Evolutionary conservation across 768 basidiomycete species (phyloP).

Genomic region (Lentinula boryana): DNA sequence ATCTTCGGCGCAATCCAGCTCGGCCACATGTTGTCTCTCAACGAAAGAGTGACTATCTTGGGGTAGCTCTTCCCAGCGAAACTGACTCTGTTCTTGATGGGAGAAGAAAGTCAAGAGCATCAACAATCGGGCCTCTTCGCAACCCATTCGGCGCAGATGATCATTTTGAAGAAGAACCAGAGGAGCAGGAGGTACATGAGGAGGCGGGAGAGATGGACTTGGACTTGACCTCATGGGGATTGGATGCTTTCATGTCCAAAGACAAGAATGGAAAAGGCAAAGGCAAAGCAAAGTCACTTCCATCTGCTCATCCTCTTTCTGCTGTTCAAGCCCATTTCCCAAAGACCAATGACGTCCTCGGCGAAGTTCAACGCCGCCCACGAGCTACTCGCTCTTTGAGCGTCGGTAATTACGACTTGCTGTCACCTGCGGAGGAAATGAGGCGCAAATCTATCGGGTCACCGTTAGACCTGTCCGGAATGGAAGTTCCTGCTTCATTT

Average conservation of each 20-base stretch:
- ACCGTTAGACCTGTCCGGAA: slow-evolving; percentile 46
- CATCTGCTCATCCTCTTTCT: slow-evolving; percentile 30
- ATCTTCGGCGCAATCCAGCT: slow-evolving; percentile 49
- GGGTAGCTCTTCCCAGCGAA: slow-evolving; percentile 62
- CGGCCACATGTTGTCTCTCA: slow-evolving; percentile 29
- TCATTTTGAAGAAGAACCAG: slow-evolving; percentile 40
- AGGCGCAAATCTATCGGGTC: slow-evolving; percentile 56
- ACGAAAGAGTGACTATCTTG: slow-evolving; percentile 62
- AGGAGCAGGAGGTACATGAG: slow-evolving; percentile 40
- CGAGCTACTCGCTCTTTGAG: slow-evolving; percentile 56
- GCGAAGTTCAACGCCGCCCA: slow-evolving; percentile 25
- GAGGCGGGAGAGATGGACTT: slow-evolving; percentile 57
- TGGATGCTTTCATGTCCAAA: slow-evolving; percentile 71
- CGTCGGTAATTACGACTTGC: slow-evolving; percentile 54
- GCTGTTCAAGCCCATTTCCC: slow-evolving; percentile 39
- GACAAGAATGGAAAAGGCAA: slow-evolving; percentile 46
- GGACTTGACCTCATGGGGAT: slow-evolving; percentile 79
- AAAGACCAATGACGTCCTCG: slow-evolving; percentile 32
- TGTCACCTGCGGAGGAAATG: slow-evolving; percentile 27
- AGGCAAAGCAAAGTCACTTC: slow-evolving; percentile 35
- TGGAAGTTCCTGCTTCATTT: slow-evolving; percentile 35
- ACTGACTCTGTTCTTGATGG: slow-evolving; percentile 44
- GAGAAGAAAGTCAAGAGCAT: slow-evolving; percentile 41
- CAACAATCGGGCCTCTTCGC: slow-evolving; percentile 45
- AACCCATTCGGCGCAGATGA: slow-evolving; percentile 75